Evolutionary conservation across 495 filamentous ascomycete genomes (phyloP).

Genomic region (Barbatosphaeria neglecta): DNA sequence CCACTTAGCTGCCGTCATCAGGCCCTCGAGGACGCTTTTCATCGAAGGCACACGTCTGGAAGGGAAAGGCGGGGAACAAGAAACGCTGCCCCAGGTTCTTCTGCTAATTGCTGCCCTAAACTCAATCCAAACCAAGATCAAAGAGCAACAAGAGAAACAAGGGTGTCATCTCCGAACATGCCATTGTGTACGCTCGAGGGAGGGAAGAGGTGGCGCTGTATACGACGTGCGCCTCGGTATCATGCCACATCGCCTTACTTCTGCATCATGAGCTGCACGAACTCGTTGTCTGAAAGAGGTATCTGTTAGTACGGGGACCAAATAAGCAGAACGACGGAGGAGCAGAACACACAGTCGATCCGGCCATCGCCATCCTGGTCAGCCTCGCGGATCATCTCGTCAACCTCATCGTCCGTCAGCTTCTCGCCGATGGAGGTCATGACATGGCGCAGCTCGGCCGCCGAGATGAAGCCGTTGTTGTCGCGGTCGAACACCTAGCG

Average conservation of each 20-base stretch:
- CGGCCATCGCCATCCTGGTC: slow-evolving; percentile 95
- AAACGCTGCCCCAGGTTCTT: background rate
- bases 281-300: slow-evolving; percentile 76
- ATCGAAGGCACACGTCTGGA: too few relatives aligned
- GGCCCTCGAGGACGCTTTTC: too few relatives aligned
- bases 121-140: background rate
- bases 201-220: slow-evolving; percentile 4
- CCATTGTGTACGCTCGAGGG: slow-evolving; percentile 4
- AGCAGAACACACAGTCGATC: slow-evolving; percentile 69
- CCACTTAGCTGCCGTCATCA: too few relatives aligned
- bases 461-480: slow-evolving; percentile 98
- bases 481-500: slow-evolving; percentile 94
- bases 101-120: background rate
- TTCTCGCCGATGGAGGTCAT: slow-evolving; percentile 99
- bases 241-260: slow-evolving; percentile 60
- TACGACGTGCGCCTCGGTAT: background rate
- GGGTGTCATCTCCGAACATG: background rate
- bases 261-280: slow-evolving; percentile 99
- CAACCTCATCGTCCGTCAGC: slow-evolving; percentile 97
- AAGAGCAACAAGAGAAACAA: too few relatives aligned
- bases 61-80: too few relatives aligned
- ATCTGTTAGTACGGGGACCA: slow-evolving; percentile 19
- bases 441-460: slow-evolving; percentile 93
- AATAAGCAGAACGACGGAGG: background rate
- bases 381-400: slow-evolving; percentile 99